Percentiles rank a stretch among this genome's conserved stretches.
These are phyloP conservation scores for Rhododendron simsii DNA, from an alignment of 148 eudicot species.

Conservation along the genomic window DNA sequence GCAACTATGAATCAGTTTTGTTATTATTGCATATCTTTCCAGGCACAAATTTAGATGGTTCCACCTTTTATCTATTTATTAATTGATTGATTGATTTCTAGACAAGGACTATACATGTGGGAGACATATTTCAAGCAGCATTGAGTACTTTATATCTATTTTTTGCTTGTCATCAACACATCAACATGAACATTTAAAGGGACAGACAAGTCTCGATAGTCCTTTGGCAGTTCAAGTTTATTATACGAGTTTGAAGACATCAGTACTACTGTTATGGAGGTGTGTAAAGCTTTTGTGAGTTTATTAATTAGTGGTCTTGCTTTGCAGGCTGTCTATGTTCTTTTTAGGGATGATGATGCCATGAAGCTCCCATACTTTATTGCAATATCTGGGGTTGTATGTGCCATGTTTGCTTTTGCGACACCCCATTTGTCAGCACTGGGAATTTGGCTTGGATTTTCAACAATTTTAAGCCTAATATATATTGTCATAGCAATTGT, in stretches of 20 bases:
- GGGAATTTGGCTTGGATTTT: constrained; percentile 77
- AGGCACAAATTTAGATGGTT: not conserved
- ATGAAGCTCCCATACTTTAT: constrained; percentile 89
- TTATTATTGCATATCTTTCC: not conserved
- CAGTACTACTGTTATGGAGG: not conserved
- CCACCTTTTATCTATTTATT: not conserved
- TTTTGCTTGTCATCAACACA: not conserved
- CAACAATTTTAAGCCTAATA: constrained; percentile 69
- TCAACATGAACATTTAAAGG: not conserved
- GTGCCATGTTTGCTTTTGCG: constrained; percentile 75
- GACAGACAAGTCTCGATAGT: not conserved
- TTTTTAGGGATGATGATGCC: constrained; percentile 43
- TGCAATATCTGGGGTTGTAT: constrained; percentile 65
- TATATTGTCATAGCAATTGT: constrained; percentile 67
- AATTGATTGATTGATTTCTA: not conserved
- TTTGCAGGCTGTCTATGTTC: constrained; percentile 68
- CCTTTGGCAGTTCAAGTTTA: not conserved
- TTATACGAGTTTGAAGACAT: not conserved
- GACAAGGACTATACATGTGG: not conserved
- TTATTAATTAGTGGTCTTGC: constrained; percentile 1
- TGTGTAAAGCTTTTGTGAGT: not conserved
- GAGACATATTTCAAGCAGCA: not conserved
- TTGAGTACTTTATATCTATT: not conserved
- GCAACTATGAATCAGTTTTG: not conserved
- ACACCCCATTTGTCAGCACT: constrained; percentile 87